Base-by-base conservation (phyloP, 805 yeast genomes). In the Myxozyma nipponensis region DNA sequence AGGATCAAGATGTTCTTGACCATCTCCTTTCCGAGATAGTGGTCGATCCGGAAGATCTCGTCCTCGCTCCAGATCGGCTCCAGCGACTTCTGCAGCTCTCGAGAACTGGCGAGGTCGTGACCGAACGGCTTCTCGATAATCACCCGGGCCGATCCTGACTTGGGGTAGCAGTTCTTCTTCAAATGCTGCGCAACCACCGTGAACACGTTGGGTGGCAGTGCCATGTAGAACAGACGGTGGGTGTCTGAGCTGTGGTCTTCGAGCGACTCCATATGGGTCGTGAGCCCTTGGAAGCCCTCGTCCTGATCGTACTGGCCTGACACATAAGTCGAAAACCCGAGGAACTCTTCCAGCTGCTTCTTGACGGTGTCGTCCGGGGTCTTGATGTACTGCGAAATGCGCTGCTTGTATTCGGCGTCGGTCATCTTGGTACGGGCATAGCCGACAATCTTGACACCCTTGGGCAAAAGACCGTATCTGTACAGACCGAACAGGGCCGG, bases 111-210 rank as follows among this genome's bases (percentile, higher is more conserved):
- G 62, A 93, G 78, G 68, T 93, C 98, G 68, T 81, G 93, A 56
- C 98, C 98, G 66, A 93, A 93, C 36, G 98, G 98, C 75, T 93
- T 93, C 73, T 93, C 98, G 48, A 93, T 86, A 63, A 93, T 87
- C 60, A 93, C 73, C 68, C 96, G 80, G 34, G 88, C 81, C 47
- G 76, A 64, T 46, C 95, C 96, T 46, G 78, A 72, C 35, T 69
- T 66, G 35, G 73, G 74, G 68, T 89, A 86, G 58, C 79, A 78
- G 63, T 77, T 69, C 60, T 78, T 71, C 71, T 85, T 88, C 64
- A 93, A 72, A 55, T 85, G 79, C 42, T 73, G 69, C 44, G 93
- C 87, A 41, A 91, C 98, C 32, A 75, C 69, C 48, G 84, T 83
- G 71, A 93, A 93, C 36, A 84, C 95, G 9, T 89, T 82, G 30